Base-by-base conservation (phyloP, 2,329 filamentous ascomycete genomes). In the Aspergillus ochraceoroseus region DNA sequence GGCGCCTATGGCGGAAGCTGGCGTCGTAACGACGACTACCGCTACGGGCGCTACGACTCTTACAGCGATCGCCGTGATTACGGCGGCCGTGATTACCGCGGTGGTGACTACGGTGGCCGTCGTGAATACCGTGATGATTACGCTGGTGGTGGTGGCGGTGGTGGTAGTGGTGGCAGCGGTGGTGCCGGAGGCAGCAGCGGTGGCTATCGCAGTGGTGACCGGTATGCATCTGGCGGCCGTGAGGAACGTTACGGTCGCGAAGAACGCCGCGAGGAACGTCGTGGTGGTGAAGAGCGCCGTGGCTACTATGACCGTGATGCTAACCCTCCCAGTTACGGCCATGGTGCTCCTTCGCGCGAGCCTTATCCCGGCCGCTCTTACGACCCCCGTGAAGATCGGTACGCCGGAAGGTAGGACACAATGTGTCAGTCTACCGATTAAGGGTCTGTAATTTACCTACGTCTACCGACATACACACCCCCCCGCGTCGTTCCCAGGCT, bases 271-370 rank as follows among this genome's bases (percentile, higher is more conserved):
- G 74, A 75, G 51, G 60, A 65, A 43, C 61, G 72, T 65, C 69
- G 56, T 63, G 70, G 71, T 41, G 73, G 55, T 63, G 71, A 63
- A 35, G 64, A 67, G 41, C 66, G 70, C 46, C 70, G 64, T 51
- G 65, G 71, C 44, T 76, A 75, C 59, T 75, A 76, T 51, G 71
- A 74, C 50, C 72, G 72, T 54, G 72, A 76, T 53, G 70, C 71
- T 51, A 70, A 73, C 53, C 62, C 66, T 63, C 66, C 68, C 49
- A 64, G 64, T 54, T 70, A 70, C 46, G 50, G 49, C 30, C 65
- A 65, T 25, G 59, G 34, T 40, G 38, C 59, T 49, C 61, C 64
- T 46, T 54, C 63, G 18, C 65, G 65, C 49, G 41, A 43, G 5
- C 30, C 41, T 3, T 43, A 43, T 20, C 17, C 41, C 26, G 43